Percentiles rank a stretch among this genome's conserved stretches.
Evolutionary conservation across 2,329 filamentous ascomycete genomes (phyloP).

Genomic region (Apiospora pterosperma): DNA sequence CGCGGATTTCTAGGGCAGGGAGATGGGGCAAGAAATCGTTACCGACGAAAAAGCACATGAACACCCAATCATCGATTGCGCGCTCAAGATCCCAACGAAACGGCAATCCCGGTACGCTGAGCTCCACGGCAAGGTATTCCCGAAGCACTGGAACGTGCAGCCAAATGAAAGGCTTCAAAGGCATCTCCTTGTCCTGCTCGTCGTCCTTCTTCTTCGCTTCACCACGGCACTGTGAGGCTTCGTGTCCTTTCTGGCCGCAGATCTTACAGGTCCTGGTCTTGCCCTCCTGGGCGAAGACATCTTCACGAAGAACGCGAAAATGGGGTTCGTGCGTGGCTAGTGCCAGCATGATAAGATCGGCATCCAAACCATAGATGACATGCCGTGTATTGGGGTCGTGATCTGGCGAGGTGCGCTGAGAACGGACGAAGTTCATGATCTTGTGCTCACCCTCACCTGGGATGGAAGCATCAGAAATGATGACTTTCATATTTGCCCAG

Average conservation of each 20-base stretch:
- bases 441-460: slow-evolving; percentile 98
- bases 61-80: slow-evolving; percentile 96
- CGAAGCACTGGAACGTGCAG: slow-evolving; percentile 87
- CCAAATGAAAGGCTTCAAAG: slow-evolving; percentile 95
- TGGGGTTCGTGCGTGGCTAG: slow-evolving; percentile 96
- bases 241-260: slow-evolving; percentile 90
- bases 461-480: slow-evolving; percentile 97
- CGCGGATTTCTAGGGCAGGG: slow-evolving; percentile 94
- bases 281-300: slow-evolving; percentile 89
- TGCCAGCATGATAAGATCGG: slow-evolving; percentile 97
- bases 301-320: slow-evolving; percentile 93
- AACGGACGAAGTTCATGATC: slow-evolving; percentile 97
- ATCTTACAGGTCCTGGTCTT: slow-evolving; percentile 80
- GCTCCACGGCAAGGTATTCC: slow-evolving; percentile 89
- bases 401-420: slow-evolving; percentile 83
- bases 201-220: slow-evolving; percentile 73
- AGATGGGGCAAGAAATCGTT: slow-evolving; percentile 98
- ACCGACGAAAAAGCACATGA: slow-evolving; percentile 98
- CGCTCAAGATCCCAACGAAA: slow-evolving; percentile 93
- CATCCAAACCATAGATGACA: slow-evolving; percentile 97
- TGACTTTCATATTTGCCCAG: slow-evolving; percentile 94
- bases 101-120: slow-evolving; percentile 75
- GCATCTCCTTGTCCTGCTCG: slow-evolving; percentile 69
- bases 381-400: slow-evolving; percentile 96
- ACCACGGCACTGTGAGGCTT: slow-evolving; percentile 80